Conservation (phyloP, 2,329 filamentous ascomycete species). For the Calonectria crousiana region DNA sequence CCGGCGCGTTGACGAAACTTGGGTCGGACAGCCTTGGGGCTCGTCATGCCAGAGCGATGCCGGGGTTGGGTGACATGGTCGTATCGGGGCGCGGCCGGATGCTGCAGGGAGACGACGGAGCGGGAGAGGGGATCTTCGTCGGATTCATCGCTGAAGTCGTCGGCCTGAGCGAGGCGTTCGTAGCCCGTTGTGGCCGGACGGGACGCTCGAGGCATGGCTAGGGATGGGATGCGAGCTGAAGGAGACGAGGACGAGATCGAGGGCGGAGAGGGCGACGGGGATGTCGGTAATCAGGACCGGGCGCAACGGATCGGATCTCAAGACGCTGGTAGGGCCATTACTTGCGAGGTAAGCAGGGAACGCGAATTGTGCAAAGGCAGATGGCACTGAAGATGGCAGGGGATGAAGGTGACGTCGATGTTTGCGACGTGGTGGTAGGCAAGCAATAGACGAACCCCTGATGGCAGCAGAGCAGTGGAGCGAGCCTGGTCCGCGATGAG, state of each 20-base stretch:
- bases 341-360: slow-evolving; percentile 4
- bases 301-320: slow-evolving; percentile 19
- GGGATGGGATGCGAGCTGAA: background rate
- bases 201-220: slow-evolving; percentile 71
- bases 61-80: slow-evolving; percentile 72
- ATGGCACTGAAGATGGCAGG: background rate
- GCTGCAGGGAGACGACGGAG: slow-evolving; percentile 68
- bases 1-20: slow-evolving; percentile 62
- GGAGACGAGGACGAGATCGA: background rate
- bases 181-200: slow-evolving; percentile 84
- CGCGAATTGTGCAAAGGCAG: background rate
- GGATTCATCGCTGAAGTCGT: slow-evolving; percentile 79
- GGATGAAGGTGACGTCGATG: slow-evolving; percentile 20
- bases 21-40: slow-evolving; percentile 59
- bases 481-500: slow-evolving; percentile 15
- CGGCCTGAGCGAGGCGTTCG: slow-evolving; percentile 85
- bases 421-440: slow-evolving; percentile 13
- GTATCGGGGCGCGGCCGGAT: slow-evolving; percentile 71
- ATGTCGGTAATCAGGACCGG: slow-evolving; percentile 13
- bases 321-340: slow-evolving; percentile 33
- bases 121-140: slow-evolving; percentile 71
- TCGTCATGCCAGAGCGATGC: slow-evolving; percentile 70
- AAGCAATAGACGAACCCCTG: slow-evolving; percentile 9
- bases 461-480: slow-evolving; percentile 7
- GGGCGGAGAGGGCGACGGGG: background rate